Conservation (phyloP, 2,329 filamentous ascomycete genomes). For the Tolypocladium album region DNA sequence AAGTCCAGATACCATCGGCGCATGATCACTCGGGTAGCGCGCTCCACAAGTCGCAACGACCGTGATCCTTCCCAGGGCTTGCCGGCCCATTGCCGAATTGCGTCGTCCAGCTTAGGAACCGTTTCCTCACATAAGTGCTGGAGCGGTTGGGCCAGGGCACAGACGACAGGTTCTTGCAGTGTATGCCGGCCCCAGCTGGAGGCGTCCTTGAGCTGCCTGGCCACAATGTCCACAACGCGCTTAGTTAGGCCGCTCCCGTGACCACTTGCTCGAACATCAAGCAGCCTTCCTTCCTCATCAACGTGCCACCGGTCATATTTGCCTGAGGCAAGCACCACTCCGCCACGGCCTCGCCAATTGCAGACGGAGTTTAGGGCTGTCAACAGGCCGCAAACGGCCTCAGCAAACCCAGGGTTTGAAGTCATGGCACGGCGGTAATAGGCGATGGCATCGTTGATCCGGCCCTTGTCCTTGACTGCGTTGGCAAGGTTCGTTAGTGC, state of each 20-base stretch:
- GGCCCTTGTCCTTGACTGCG: constrained; percentile 91
- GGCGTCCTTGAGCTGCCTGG: constrained; percentile 77
- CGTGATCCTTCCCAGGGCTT: constrained; percentile 82
- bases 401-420: constrained; percentile 91
- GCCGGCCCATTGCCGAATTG: constrained; percentile 53
- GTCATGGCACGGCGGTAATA: constrained; percentile 87
- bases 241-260: constrained; percentile 72
- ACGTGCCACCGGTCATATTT: constrained; percentile 89
- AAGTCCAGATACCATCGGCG: constrained; percentile 85
- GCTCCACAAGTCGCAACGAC: constrained; percentile 72
- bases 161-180: constrained; percentile 45
- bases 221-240: constrained; percentile 82
- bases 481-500: constrained; percentile 94
- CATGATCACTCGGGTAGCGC: constrained; percentile 64
- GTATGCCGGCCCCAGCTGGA: constrained; percentile 73
- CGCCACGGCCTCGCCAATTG: constrained; percentile 84
- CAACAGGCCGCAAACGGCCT: constrained; percentile 90
- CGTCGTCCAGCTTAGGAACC: constrained; percentile 25
- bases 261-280: constrained; percentile 55
- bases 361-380: constrained; percentile 96
- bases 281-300: constrained; percentile 69
- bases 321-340: constrained; percentile 63
- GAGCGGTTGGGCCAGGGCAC: constrained; percentile 38
- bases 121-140: constrained; percentile 24
- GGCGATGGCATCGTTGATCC: constrained; percentile 79